A percentile compares a stretch with the other conserved stretches of the same genome.
phyloP scores from a whole-genome alignment of 129 eudicot species.

The Flaveria brownii region DNA sequence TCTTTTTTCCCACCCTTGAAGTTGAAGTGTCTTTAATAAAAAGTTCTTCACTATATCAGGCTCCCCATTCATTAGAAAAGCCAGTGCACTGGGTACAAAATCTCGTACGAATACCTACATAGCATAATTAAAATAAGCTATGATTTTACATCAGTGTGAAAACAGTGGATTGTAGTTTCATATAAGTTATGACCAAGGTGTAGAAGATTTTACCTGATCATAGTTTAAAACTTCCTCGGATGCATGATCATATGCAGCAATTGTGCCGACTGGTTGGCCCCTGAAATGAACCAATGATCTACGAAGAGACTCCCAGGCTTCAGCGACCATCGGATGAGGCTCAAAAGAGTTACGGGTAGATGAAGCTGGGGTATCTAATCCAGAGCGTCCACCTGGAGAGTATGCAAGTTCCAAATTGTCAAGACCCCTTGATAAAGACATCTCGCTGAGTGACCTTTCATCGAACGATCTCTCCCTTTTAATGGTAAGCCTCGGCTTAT shows the following conservation, averaged over 20 bases:
- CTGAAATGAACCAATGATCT: slow-evolving; percentile 82
- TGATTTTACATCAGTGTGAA: not conserved
- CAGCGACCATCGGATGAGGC: slow-evolving; percentile 96
- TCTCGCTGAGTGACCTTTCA: slow-evolving; percentile 93
- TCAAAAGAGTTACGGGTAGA: slow-evolving; percentile 85
- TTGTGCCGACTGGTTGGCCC: slow-evolving; percentile 96
- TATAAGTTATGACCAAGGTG: not conserved
- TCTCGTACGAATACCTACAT: slow-evolving; percentile 91
- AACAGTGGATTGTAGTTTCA: not conserved
- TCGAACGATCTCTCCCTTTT: slow-evolving; percentile 92
- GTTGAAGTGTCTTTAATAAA: slow-evolving; percentile 82
- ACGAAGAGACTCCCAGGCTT: slow-evolving; percentile 97
- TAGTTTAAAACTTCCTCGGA: slow-evolving; percentile 94
- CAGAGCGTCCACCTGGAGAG: slow-evolving; percentile 93
- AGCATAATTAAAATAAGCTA: not conserved
- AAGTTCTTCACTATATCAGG: slow-evolving; percentile 95
- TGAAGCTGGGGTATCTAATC: slow-evolving; percentile 79
- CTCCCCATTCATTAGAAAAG: slow-evolving; percentile 95
- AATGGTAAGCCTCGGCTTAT: slow-evolving; percentile 66
- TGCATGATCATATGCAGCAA: slow-evolving; percentile 96
- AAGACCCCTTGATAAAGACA: slow-evolving; percentile 74
- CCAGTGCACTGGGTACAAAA: slow-evolving; percentile 97
- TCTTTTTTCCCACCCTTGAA: slow-evolving; percentile 95
- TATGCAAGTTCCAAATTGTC: slow-evolving; percentile 71
- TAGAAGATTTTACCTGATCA: slow-evolving; percentile 68